Base-by-base conservation (phyloP, 2,329 filamentous ascomycete species). In the Akanthomyces dipterigenus region DNA sequence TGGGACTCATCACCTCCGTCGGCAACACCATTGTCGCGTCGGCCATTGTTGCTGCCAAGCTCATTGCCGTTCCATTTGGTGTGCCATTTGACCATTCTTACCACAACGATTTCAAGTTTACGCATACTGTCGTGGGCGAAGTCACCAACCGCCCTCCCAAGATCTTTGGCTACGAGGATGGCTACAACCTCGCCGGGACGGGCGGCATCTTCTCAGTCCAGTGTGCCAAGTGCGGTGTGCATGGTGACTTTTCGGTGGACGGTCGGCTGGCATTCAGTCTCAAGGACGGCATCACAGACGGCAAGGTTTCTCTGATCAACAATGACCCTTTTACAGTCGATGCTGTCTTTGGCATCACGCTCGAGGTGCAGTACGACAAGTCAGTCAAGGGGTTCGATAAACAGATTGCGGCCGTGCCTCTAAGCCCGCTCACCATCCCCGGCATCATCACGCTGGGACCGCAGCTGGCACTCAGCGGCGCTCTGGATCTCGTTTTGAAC, bases 221-320 rank as follows among this genome's bases (percentile, higher is more conserved):
- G 34, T 61, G 59, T 18, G 28, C 54, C 24, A 61, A 61, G 26
- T 61, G 59, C 42, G 59, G 59, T 16, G 16, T 61, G 9, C 14
- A 36, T 8, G 59, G 40, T 7, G 59, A 61, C 45, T 61, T 61
- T n/a, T 24, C 38, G 7, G 24, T 56, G 14, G 28, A 38, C 22
- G 59, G 59, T 20, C 26, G n/a, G 3, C 45, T 61, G 31, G 59
- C 59, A 3, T 61, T 61, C 26, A 16, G 34, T 20, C 18, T 49
- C 20, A 20, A 7, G 28, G 45, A 28, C 46, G 59, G 59, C 50
- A 55, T 61, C 24, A 51, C 51, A 5, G 34, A 38, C 11, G 59
- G 59, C 22, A 48, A 36, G 31, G 3, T 55, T 11, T 22, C 42
- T 20, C 45, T 38, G 38, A 40, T 11, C n/a, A 49, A 49, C 22